Conservation (phyloP, 257 asterid species). For the Coffea canephora region DNA sequence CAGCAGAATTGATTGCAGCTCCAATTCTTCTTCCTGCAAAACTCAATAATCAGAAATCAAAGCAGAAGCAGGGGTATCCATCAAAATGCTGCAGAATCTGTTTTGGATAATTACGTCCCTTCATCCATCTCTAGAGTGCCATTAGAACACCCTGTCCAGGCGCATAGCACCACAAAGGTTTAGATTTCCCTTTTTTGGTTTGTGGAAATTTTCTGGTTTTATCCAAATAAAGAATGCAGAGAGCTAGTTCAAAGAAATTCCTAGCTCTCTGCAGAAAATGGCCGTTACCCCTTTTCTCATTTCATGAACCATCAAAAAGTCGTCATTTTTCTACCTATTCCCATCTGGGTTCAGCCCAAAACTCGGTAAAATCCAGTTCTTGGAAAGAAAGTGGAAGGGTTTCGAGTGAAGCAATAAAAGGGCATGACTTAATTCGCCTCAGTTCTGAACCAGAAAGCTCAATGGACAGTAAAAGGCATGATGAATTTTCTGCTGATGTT, state of each 20-base stretch:
- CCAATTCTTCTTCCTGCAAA: background rate
- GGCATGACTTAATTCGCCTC: slow-evolving; percentile 47
- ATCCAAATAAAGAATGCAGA: slow-evolving; percentile 2
- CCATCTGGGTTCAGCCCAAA: slow-evolving; percentile 29
- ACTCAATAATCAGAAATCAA: background rate
- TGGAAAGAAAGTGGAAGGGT: slow-evolving; percentile 10
- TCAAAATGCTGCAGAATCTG: background rate
- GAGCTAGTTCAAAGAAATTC: slow-evolving; percentile 28
- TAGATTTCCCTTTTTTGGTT: background rate
- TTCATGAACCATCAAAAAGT: slow-evolving; percentile 27
- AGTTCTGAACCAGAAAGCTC: slow-evolving; percentile 28
- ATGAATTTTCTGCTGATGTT: slow-evolving; percentile 74
- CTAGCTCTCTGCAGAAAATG: slow-evolving; percentile 26
- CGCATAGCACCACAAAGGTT: background rate
- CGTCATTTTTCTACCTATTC: slow-evolving; percentile 38
- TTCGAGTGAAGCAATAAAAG: slow-evolving; percentile 31
- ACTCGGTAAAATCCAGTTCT: slow-evolving; percentile 18
- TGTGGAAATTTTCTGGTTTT: background rate
- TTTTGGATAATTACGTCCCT: background rate
- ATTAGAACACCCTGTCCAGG: background rate
- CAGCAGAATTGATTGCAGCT: background rate
- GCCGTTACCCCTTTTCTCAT: slow-evolving; percentile 22
- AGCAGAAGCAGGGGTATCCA: background rate
- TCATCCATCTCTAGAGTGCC: background rate
- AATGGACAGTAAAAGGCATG: slow-evolving; percentile 34